phyloP scores from a whole-genome alignment of 768 basidiomycete genomes.

The Kwoniella sp. region DNA sequence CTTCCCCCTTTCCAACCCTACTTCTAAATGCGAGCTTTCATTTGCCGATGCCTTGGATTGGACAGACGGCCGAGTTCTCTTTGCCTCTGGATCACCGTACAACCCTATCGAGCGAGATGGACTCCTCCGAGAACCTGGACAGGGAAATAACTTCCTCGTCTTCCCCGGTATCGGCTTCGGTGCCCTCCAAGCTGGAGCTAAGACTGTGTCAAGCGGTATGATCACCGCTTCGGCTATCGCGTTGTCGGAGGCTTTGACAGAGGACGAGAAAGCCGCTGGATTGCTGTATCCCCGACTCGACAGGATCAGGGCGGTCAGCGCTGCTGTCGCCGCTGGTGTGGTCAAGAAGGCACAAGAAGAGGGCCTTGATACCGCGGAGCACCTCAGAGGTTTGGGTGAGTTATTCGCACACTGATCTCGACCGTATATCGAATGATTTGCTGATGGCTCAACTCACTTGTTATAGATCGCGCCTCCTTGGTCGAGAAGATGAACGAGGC shows the following conservation, averaged over 20 bases:
- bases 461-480: conserved; percentile 18
- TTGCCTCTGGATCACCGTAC: conserved; percentile 88
- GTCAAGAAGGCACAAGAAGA: conserved; percentile 78
- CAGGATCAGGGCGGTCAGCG: conserved; percentile 82
- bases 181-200: conserved; percentile 62
- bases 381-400: conserved; percentile 35
- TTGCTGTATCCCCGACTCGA: conserved; percentile 82
- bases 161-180: conserved; percentile 66
- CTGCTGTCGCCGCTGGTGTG: conserved; percentile 70
- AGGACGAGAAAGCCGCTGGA: conserved; percentile 67
- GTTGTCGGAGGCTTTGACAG: conserved; percentile 71
- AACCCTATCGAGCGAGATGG: conserved; percentile 64
- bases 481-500: conserved; percentile 24
- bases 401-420: no score
- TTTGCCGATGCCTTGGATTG: conserved; percentile 52
- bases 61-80: conserved; percentile 67
- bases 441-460: conserved; percentile 5
- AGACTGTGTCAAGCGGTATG: conserved; percentile 78
- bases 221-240: conserved; percentile 84
- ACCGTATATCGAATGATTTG: no score
- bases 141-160: conserved; percentile 94
- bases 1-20: conserved; percentile 88
- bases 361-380: conserved; percentile 49
- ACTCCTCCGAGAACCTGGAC: conserved; percentile 70
- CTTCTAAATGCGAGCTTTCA: conserved; percentile 52